phyloP scores from a whole-genome alignment of 2,329 filamentous ascomycete species.

The Chrysosporium keratinophilum region DNA sequence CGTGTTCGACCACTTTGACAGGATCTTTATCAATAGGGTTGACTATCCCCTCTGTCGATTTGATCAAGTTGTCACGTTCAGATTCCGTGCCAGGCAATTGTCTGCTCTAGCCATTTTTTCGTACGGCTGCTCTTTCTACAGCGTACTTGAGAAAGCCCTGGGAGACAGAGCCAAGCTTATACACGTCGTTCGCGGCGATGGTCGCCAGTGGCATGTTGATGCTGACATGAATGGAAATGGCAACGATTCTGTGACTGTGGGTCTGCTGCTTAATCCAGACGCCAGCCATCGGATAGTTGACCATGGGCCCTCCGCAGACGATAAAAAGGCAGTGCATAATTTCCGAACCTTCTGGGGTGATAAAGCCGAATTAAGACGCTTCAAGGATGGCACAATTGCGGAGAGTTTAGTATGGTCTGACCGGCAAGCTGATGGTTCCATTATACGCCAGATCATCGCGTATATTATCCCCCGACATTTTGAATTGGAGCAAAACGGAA shows the following conservation, averaged over 20 bases:
- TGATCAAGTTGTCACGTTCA: conserved; percentile 42
- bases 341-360: conserved; percentile 94
- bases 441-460: conserved; percentile 68
- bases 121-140: conserved; percentile 43
- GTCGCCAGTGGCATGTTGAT: conserved; percentile 41
- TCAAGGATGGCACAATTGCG: conserved; percentile 87
- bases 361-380: conserved; percentile 82
- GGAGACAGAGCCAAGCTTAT: conserved; percentile 64
- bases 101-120: conserved; percentile 20
- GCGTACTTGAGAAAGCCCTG: conserved; percentile 58
- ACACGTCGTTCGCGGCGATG: conserved; percentile 41
- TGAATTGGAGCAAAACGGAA: conserved; percentile 43
- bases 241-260: conserved; percentile 45
- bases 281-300: conserved; percentile 70
- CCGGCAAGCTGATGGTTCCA: conserved; percentile 47
- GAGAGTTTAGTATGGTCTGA: conserved; percentile 83
- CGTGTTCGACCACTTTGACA: conserved; percentile 67
- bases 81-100: conserved; percentile 23
- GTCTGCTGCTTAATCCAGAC: conserved; percentile 60
- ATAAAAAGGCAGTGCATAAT: conserved; percentile 66
- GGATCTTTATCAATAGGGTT: conserved; percentile 62
- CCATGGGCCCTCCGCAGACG: conserved; percentile 74
- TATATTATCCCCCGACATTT: conserved; percentile 64
- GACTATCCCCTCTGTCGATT: conserved; percentile 45
- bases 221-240: conserved; percentile 25